Evolutionary conservation across 805 yeast species (phyloP).

Genomic region (Priceomyces castillae): DNA sequence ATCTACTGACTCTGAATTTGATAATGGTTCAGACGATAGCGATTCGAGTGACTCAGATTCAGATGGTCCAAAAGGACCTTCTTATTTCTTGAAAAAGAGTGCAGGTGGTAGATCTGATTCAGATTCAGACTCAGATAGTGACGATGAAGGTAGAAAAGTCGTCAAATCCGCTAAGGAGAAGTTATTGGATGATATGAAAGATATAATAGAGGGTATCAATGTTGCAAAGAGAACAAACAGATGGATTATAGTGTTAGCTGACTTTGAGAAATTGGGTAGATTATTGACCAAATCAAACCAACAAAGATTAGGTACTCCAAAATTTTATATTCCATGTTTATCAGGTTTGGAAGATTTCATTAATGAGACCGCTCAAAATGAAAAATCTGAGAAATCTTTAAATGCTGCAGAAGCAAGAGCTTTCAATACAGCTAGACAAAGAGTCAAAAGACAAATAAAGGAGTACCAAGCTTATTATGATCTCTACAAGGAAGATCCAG

Average conservation of each 20-base stretch:
- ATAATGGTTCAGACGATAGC: constrained; percentile 35
- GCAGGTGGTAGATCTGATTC: constrained; percentile 41
- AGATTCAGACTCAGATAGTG: constrained; percentile 46
- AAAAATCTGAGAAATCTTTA: constrained; percentile 64
- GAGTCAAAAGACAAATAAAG: constrained; percentile 75
- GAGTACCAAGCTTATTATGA: constrained; percentile 63
- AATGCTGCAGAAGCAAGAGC: constrained; percentile 83
- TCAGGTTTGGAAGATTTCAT: constrained; percentile 71
- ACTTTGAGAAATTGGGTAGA: constrained; percentile 77
- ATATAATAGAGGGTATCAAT: constrained; percentile 63
- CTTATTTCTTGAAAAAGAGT: constrained; percentile 53
- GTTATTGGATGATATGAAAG: constrained; percentile 80
- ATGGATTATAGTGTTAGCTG: constrained; percentile 73
- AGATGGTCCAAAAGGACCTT: constrained; percentile 45
- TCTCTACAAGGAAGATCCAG: constrained; percentile 66
- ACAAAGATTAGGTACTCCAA: constrained; percentile 74
- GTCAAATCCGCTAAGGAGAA: constrained; percentile 94
- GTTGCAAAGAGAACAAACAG: constrained; percentile 66
- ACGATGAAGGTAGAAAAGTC: constrained; percentile 74
- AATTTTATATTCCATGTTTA: constrained; percentile 62
- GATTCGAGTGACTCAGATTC: constrained; percentile 37
- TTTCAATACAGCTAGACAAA: constrained; percentile 82
- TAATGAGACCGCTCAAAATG: constrained; percentile 47
- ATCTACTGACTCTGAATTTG: constrained; percentile 50
- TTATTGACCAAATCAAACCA: constrained; percentile 66